phyloP scores from a whole-genome alignment of 805 yeast genomes.

The Nakazawaea wickerhamii region DNA sequence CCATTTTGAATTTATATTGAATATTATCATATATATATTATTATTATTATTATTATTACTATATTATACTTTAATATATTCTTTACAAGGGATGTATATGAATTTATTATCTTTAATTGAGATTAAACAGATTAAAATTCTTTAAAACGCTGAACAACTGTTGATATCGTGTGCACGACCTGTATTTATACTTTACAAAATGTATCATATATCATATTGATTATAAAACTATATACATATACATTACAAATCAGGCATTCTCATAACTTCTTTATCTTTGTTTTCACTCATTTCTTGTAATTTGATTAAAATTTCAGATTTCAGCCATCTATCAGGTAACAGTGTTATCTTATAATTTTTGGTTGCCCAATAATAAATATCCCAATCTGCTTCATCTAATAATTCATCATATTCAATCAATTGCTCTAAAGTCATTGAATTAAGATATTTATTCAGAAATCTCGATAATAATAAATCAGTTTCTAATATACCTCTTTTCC shows the following conservation, averaged over 20 bases:
- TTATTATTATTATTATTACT: no score
- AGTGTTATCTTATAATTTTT: conserved; percentile 76
- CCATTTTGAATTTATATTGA: background rate
- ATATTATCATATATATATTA: no score
- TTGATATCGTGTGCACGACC: no score
- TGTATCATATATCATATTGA: no score
- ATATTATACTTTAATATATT: no score
- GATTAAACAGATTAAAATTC: no score
- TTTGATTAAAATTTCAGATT: conserved; percentile 54
- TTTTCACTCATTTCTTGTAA: conserved; percentile 74
- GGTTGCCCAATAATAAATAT: conserved; percentile 97
- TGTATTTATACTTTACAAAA: no score
- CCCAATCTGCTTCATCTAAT: conserved; percentile 97
- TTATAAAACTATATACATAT: background rate
- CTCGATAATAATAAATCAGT: conserved; percentile 81
- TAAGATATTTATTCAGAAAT: conserved; percentile 74
- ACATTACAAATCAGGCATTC: conserved; percentile 71
- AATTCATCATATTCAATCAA: conserved; percentile 80
- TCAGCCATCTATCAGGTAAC: conserved; percentile 80
- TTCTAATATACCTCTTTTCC: conserved; percentile 94
- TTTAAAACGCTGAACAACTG: no score
- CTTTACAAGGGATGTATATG: no score
- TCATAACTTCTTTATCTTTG: conserved; percentile 61
- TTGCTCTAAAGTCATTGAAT: conserved; percentile 52
- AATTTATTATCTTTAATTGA: no score